Evolutionary conservation across 208 protist species (phyloP).

Genomic region (Acanthamoeba triangularis): DNA sequence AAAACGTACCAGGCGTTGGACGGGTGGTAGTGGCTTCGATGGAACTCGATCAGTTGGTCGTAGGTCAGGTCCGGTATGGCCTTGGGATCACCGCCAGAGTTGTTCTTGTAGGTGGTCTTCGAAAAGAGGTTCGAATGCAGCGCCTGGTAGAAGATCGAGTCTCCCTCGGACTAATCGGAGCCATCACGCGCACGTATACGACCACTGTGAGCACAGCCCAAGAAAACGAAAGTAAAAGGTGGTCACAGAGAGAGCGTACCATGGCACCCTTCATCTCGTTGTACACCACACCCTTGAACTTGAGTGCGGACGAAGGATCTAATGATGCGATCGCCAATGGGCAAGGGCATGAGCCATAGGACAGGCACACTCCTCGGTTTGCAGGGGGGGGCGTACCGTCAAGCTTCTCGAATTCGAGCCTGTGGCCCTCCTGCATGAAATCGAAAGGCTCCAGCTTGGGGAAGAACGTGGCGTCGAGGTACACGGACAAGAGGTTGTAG

Average conservation of each 20-base stretch:
- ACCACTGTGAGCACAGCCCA: not conserved
- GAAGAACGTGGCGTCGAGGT: conserved; percentile 87
- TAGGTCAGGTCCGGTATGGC: conserved; percentile 87
- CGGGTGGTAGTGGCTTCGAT: conserved; percentile 88
- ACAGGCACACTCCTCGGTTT: not conserved
- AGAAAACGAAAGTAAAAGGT: not conserved
- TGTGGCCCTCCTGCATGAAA: conserved; percentile 87
- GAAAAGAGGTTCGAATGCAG: conserved; percentile 81
- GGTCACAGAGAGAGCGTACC: conserved; percentile 35
- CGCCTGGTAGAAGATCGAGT: conserved; percentile 75
- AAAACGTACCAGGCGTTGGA: conserved; percentile 79
- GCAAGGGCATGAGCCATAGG: not conserved
- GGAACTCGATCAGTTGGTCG: conserved; percentile 84
- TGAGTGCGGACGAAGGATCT: conserved; percentile 60
- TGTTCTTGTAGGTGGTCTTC: conserved; percentile 85
- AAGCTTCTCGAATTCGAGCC: conserved; percentile 85
- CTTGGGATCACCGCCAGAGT: conserved; percentile 86
- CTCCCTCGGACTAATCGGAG: conserved; percentile 72
- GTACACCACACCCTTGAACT: conserved; percentile 89
- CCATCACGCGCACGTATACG: not conserved
- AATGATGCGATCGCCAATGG: not conserved
- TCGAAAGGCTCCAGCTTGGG: conserved; percentile 80
- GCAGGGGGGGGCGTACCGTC: not conserved
- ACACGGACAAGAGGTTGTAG: conserved; percentile 88
- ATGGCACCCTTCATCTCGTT: conserved; percentile 91